These are phyloP conservation scores for Panicum hallii DNA, from an alignment of 202 grass and related monocot genomes.

Conservation along the genomic window DNA sequence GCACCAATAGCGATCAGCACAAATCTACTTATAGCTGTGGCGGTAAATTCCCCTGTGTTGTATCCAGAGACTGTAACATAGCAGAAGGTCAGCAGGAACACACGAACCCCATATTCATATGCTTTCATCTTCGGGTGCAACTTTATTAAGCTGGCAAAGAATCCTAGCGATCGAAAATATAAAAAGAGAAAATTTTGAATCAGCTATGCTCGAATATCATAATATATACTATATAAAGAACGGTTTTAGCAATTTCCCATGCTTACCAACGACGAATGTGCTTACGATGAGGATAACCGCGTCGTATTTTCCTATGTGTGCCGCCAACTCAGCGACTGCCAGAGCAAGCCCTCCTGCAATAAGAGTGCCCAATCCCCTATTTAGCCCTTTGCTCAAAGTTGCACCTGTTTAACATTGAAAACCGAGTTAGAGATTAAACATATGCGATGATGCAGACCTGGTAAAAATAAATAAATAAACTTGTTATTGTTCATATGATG, in stretches of 20 bases:
- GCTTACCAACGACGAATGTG: slow-evolving; percentile 77
- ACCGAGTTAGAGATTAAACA: neutral
- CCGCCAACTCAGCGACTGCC: slow-evolving; percentile 59
- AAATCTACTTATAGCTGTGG: slow-evolving; percentile 74
- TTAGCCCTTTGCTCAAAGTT: slow-evolving; percentile 88
- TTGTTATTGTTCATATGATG: neutral
- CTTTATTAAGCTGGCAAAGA: slow-evolving; percentile 67
- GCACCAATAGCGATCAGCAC: slow-evolving; percentile 79
- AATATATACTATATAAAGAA: neutral
- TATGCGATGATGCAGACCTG: neutral
- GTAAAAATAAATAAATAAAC: neutral
- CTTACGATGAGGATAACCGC: slow-evolving; percentile 60
- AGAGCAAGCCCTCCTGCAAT: slow-evolving; percentile 78
- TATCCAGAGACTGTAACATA: slow-evolving; percentile 77
- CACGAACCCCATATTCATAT: slow-evolving; percentile 92
- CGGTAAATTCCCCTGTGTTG: slow-evolving; percentile 69
- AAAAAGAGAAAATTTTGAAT: neutral
- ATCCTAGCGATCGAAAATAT: slow-evolving; percentile 49
- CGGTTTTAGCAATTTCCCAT: neutral
- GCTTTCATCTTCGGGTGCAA: slow-evolving; percentile 79
- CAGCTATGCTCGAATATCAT: neutral
- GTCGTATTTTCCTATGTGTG: slow-evolving; percentile 48
- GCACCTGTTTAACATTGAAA: slow-evolving; percentile 59
- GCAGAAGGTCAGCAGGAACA: slow-evolving; percentile 95
- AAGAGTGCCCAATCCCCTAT: slow-evolving; percentile 72